Evolutionary conservation across 306 rosid species (phyloP).

Genomic region (Trifolium repens): DNA sequence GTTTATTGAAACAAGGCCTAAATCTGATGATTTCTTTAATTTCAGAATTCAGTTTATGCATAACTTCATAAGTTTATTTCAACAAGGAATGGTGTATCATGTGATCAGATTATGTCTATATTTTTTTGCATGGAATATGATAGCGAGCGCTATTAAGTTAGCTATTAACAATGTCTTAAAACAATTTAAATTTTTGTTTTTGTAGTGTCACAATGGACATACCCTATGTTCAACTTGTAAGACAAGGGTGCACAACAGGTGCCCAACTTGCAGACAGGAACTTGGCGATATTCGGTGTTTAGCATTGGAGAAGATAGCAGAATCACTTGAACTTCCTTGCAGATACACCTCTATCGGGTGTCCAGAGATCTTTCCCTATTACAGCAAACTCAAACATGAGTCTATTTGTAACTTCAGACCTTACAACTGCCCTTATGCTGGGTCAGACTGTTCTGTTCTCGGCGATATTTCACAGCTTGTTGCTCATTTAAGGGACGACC

Average conservation of each 20-base stretch:
- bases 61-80: too few relatives aligned
- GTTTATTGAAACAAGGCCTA: background rate
- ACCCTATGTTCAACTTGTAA: slow-evolving; percentile 83
- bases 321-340: slow-evolving; percentile 80
- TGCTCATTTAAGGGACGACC: slow-evolving; percentile 73
- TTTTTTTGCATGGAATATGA: too few relatives aligned
- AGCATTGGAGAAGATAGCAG: slow-evolving; percentile 81
- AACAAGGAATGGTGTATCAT: too few relatives aligned
- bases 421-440: slow-evolving; percentile 77
- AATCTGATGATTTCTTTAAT: slow-evolving; percentile 11
- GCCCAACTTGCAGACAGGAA: slow-evolving; percentile 80
- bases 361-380: slow-evolving; percentile 78
- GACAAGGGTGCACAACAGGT: slow-evolving; percentile 77
- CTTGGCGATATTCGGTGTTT: slow-evolving; percentile 82
- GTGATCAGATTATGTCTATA: too few relatives aligned
- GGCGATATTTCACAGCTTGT: slow-evolving; percentile 75
- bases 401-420: slow-evolving; percentile 74
- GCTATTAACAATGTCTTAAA: slow-evolving; percentile 26
- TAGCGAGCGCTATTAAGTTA: background rate
- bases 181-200: slow-evolving; percentile 7
- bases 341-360: slow-evolving; percentile 68
- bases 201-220: slow-evolving; percentile 86
- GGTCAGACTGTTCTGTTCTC: slow-evolving; percentile 72
- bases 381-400: slow-evolving; percentile 80
- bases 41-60: slow-evolving; percentile 2